Evolutionary conservation across 345 rosid species (phyloP), one percentile per base, ranked within the genome.

Genomic region (Rhodamnia rubescens): DNA sequence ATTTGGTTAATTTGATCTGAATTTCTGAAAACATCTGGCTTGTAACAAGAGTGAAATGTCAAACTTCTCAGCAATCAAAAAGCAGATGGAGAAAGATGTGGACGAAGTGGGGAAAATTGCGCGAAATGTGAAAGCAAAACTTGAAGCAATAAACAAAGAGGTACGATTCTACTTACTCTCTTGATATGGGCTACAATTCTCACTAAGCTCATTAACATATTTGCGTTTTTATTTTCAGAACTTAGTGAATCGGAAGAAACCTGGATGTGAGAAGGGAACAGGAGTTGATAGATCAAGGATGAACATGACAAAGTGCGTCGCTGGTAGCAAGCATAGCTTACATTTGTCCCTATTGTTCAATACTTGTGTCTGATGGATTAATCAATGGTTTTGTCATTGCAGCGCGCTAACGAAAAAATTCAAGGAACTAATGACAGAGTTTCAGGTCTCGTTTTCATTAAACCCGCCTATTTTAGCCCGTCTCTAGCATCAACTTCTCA

Each of bases 51-150:
- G 61, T 14, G 54, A 1, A 40, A 56, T 52, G 51, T 85, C 59
- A 11, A n/a, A 87, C 12, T 83, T 74, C 89, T 86, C 90, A 94
- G 99, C 92, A 49, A 95, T 97, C 88, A 95, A 93, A 92, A 94
- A 92, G 92, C 94, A 95, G 32, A 95, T 95, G 98, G 96, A 97
- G 90, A 93, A 91, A 88, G 98, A 97, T 82, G 91, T 97, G n/a
- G 96, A 95, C 84, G 99, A 95, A 92, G 99, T 95, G 82, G 97
- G 98, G 87, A 97, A 94, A 87, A 89, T 88, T 87, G 98, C 98
- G 9, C 94, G 97, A 80, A 89, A 85, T 85, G 94, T 90, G 83
- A 95, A 95, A 90, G 93, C 93, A 85, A 94, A 90, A 92, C 86
- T 97, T 16, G 94, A 95, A 90, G 95, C 92, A 86, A 84, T 94